Evolutionary conservation across 129 eudicot genomes (phyloP), one percentile per base, ranked within the genome.

Genomic region (Kitagawia praeruptora): DNA sequence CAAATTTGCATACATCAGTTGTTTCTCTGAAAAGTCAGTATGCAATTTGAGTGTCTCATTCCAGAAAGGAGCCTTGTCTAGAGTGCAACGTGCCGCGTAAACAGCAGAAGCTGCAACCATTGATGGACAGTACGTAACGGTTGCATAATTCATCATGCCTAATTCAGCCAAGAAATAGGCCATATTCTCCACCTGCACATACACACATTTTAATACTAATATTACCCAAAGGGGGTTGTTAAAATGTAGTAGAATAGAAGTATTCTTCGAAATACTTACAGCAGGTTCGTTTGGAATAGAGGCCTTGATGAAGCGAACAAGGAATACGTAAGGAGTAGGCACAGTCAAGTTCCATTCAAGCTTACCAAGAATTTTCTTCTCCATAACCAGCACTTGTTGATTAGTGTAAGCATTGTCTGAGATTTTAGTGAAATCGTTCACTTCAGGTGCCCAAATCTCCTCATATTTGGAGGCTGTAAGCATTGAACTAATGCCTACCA

Each of bases 381-480:
- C 98, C 98, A 93, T 93, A 3, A 77, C 77, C 38, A 91, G 75
- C 3, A 93, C 89, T 18, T 93, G 96, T 23, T 85, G 80, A 42
- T 86, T 85, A 8, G 82, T 82, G 64, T 91, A 93, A 74, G 97
- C 89, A 34, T 84, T 87, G 56, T 93, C 98, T 31, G 97, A 84
- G 39, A 93, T 93, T 74, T 84, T 79, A 9, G 90, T 91, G 16
- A 93, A 85, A 79, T 93, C 98, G 74, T 87, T 86, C 9, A 93
- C 98, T 84, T 94, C 93, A 0, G 97, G 98, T 19, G 97, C 97
- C 97, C 98, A 94, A 7, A 94, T 91, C 79, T 92, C 98, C 87
- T 94, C 98, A 51, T 94, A 94, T 80, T 92, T 94, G 40, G 93
- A 94, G 25, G 98, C 97, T 51, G 90, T 86, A 15, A 93, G 96